phyloP scores from a whole-genome alignment of 129 eudicot genomes.

The Heracleum sosnowskyi region DNA sequence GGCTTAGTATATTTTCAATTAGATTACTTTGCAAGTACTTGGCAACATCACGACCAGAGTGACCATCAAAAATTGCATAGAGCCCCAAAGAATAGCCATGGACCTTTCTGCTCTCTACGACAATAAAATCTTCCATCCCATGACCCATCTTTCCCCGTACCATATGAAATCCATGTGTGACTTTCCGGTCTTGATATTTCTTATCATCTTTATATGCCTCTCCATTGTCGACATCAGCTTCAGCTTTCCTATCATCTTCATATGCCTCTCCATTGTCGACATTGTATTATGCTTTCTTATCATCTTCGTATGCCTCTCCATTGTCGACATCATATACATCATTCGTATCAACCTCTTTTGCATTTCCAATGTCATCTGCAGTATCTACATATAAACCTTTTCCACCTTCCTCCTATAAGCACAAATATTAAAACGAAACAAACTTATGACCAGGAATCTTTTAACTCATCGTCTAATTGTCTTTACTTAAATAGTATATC shows the following conservation, averaged over 20 bases:
- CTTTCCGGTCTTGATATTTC: neutral
- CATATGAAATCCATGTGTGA: slow-evolving; percentile 28
- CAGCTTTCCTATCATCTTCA: no score
- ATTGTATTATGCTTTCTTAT: no score
- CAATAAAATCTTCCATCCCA: slow-evolving; percentile 44
- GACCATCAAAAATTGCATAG: slow-evolving; percentile 43
- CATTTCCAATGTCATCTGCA: neutral
- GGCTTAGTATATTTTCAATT: slow-evolving; percentile 21
- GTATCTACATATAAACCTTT: neutral
- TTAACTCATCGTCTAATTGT: neutral
- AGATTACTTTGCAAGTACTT: slow-evolving; percentile 35
- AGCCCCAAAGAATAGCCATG: slow-evolving; percentile 20
- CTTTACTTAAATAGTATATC: no score
- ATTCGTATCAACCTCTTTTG: neutral
- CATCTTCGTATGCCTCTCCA: no score
- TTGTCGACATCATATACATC: neutral
- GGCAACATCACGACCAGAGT: slow-evolving; percentile 36
- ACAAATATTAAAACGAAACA: no score
- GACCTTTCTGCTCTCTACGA: slow-evolving; percentile 15
- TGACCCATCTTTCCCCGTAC: slow-evolving; percentile 40
- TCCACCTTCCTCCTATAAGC: neutral
- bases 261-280: no score
- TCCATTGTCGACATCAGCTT: no score
- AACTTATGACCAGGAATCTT: neutral
- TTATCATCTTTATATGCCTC: neutral